These are phyloP conservation scores for Trichosporon asahii DNA, from an alignment of 1,284 basidiomycete species.

Conservation along the genomic window DNA sequence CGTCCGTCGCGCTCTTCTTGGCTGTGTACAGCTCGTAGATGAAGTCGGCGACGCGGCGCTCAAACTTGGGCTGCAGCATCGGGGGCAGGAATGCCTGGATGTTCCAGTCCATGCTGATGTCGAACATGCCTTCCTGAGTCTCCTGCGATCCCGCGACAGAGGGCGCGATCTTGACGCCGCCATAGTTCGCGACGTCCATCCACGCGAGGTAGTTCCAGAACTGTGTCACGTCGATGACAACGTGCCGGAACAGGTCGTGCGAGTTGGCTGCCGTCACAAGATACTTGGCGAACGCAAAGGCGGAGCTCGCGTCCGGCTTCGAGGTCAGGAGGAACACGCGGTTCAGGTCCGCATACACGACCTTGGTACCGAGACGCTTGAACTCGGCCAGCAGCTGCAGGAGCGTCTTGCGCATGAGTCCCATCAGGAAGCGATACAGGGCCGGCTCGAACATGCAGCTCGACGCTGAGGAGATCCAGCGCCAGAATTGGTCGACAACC, in stretches of 20 bases:
- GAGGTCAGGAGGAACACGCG: slow-evolving; percentile 86
- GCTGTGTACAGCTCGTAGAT: slow-evolving; percentile 78
- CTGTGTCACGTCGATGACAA: slow-evolving; percentile 79
- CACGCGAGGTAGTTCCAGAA: slow-evolving; percentile 95
- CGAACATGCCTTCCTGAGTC: slow-evolving; percentile 31
- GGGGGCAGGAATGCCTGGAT: slow-evolving; percentile 85
- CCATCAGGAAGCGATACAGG: slow-evolving; percentile 87
- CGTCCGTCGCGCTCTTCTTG: slow-evolving; percentile 61
- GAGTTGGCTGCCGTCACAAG: slow-evolving; percentile 89
- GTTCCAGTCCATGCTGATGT: slow-evolving; percentile 91
- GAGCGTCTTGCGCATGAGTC: slow-evolving; percentile 97
- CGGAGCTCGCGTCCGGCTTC: slow-evolving; percentile 88
- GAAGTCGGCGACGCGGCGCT: slow-evolving; percentile 71
- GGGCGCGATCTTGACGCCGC: slow-evolving; percentile 76
- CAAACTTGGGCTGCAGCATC: slow-evolving; percentile 76
- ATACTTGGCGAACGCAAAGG: slow-evolving; percentile 92
- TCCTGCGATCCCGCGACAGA: slow-evolving; percentile 48
- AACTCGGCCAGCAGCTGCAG: slow-evolving; percentile 96
- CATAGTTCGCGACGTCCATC: slow-evolving; percentile 94
- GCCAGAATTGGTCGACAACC: slow-evolving; percentile 86
- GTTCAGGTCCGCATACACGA: slow-evolving; percentile 94
- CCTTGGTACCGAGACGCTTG: slow-evolving; percentile 86
- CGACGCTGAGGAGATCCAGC: slow-evolving; percentile 84
- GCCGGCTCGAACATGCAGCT: slow-evolving; percentile 91
- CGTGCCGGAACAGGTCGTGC: slow-evolving; percentile 91